Base-by-base conservation (phyloP, 2,329 filamentous ascomycete species). In the Pseudogymnoascus sp. region DNA sequence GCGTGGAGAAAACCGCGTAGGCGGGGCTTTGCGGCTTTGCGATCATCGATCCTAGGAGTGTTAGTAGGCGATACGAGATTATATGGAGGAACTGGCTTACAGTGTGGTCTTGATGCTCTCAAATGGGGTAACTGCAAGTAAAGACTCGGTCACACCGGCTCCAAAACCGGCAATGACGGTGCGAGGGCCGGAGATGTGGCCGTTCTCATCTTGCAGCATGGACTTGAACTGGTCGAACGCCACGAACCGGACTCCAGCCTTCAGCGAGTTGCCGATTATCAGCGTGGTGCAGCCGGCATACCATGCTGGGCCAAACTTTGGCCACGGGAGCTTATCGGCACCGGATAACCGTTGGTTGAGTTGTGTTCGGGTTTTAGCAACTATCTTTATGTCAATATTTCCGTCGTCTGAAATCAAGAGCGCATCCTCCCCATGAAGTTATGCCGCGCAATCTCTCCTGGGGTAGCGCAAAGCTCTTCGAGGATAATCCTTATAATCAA, bases 61-160 rank as follows among this genome's bases (percentile, higher is more conserved):
- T 64, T 57, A 58, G 57, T 5, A 30, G 6, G 8, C n/a, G 10
- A 2, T 9, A 52, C 7, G 35, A 1, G 18, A 3, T 12, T 8
- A 37, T 12, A 15, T n/a, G 33, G 48, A 21, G 9, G 4, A 3
- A 65, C 52, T 59, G 8, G 2, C 45, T 30, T 71, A 88, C 82
- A 99, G 77, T 67, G 95, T 95, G 57, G 94, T 99, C 79, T 99
- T 99, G 75, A 99, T 96, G 69, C 90, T 95, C 76, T 99, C 94
- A 61, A 95, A 96, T 0, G 94, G 94, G 33, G 94, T 99, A 33
- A 99, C 94, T 9, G 94, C 94, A 2, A 99, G 76, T 58, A 96
- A 76, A 3, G 89, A 95, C 76, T 99, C 94, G 2, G 92, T 97
- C 58, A 95, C 89, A 60, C 94, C 94, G 7, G 94, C 94, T 61